Base-by-base conservation (phyloP, 257 asterid genomes). In the Linderniella brevidens region DNA sequence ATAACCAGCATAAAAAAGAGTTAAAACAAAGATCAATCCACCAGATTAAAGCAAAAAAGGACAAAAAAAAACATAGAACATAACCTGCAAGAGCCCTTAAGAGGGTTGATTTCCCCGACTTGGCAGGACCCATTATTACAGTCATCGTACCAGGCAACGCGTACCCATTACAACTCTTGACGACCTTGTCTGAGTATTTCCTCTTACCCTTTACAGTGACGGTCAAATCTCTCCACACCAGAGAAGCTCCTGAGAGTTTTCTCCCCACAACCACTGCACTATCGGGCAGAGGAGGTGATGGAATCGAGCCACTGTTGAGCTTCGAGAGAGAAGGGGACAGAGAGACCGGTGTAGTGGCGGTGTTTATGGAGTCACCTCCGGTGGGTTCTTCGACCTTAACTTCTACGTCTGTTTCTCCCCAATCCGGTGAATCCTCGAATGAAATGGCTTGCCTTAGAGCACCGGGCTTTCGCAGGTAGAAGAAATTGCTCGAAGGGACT, bases 91-190 rank as follows among this genome's bases (percentile, higher is more conserved):
- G 94, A 59, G 99, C 82, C 67, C 92, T 77, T 62, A 90, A 72
- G 54, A 90, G 92, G 0, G 99, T 85, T n/a, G 99, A 90, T 75
- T 90, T 90, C 46, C 99, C 99, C 0, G 99, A 85, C 64, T 82
- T 90, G 35, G 99, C 94, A 12, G 99, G 99, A 45, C 96, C 99
- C 99, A 90, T 90, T 32, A 85, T 85, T 13, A 90, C 99, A 0
- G 99, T 90, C 90, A 90, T 90, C n/a, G 96, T 85, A 20, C 99
- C 99, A 0, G 94, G 96, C 57, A 85, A 58, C 13, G 92, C 96
- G 57, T 81, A 90, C 37, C 99, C 99, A 55, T 79, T 81, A 3
- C 94, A 90, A 58, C 86, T 90, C 75, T 85, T 90, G 19, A 90
- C 66, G 41, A 90, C 93, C 80, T 67, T 86, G 29, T 90, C 93